phyloP scores from a whole-genome alignment of 176 grass and related monocot genomes.

The Secale cereale region DNA sequence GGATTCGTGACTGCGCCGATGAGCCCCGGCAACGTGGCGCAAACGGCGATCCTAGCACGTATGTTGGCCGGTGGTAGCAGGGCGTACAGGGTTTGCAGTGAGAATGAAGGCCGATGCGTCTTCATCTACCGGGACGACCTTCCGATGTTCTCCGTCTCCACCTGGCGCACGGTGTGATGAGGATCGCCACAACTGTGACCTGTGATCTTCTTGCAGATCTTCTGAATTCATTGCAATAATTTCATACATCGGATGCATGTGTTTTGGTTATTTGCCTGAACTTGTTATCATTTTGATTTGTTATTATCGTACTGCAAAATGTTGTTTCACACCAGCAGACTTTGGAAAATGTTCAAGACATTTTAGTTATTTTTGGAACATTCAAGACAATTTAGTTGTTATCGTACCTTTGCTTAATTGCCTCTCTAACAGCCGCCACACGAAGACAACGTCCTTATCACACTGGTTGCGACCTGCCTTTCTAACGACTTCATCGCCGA shows the following conservation, averaged over 20 bases:
- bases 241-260: not conserved
- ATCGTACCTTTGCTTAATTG: no score
- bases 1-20: slow-evolving; percentile 25
- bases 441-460: no score
- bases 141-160: slow-evolving; percentile 49
- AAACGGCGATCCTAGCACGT: slow-evolving; percentile 4
- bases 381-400: no score
- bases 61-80: slow-evolving; percentile 4
- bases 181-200: not conserved
- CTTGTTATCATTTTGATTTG: not conserved
- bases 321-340: not conserved
- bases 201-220: not conserved
- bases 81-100: slow-evolving; percentile 9
- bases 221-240: not conserved
- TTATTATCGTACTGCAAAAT: not conserved
- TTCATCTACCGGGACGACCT: slow-evolving; percentile 34
- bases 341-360: not conserved
- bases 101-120: slow-evolving; percentile 13
- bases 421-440: no score
- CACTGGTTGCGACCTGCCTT: no score
- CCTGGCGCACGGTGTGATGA: slow-evolving; percentile 36
- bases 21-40: slow-evolving; percentile 9
- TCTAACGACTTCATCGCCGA: no score
- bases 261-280: not conserved
- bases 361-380: not conserved